Percentiles rank a stretch among this genome's conserved stretches.
Evolutionary conservation across 345 rosid genomes (phyloP).

Genomic region (Turnera subulata): DNA sequence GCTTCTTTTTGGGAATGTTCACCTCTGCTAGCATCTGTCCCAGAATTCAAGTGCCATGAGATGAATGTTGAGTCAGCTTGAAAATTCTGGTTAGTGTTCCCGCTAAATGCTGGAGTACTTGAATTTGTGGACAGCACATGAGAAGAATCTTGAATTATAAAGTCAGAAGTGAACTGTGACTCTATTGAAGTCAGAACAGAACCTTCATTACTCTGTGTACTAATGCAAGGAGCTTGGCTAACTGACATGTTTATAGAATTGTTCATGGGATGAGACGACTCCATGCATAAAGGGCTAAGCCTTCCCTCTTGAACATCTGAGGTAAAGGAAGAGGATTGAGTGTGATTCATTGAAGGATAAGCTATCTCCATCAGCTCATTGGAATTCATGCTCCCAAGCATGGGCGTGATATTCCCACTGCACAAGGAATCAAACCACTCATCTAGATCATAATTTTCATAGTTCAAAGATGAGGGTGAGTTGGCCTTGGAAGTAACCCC

Average conservation of each 20-base stretch:
- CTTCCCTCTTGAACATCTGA: conserved; percentile 19
- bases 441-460: conserved; percentile 39
- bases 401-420: conserved; percentile 32
- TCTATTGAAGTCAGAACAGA: conserved; percentile 42
- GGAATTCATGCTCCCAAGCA: conserved; percentile 34
- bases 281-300: conserved; percentile 12
- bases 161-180: conserved; percentile 22
- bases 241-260: conserved; percentile 15
- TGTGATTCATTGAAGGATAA: conserved; percentile 28
- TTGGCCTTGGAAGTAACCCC: conserved; percentile 24
- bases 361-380: conserved; percentile 38
- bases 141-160: conserved; percentile 2
- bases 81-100: not conserved
- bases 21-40: conserved; percentile 4
- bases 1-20: conserved; percentile 23
- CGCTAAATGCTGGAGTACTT: conserved; percentile 4
- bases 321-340: conserved; percentile 11
- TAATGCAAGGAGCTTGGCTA: conserved; percentile 28
- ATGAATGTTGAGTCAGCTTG: conserved; percentile 17
- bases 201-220: conserved; percentile 37
- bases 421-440: conserved; percentile 57
- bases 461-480: conserved; percentile 33
- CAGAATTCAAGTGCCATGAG: conserved; percentile 12
- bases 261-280: conserved; percentile 4
- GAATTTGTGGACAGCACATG: not conserved